Base-by-base conservation (phyloP, 257 asterid species). In the Rauvolfia tetraphylla region DNA sequence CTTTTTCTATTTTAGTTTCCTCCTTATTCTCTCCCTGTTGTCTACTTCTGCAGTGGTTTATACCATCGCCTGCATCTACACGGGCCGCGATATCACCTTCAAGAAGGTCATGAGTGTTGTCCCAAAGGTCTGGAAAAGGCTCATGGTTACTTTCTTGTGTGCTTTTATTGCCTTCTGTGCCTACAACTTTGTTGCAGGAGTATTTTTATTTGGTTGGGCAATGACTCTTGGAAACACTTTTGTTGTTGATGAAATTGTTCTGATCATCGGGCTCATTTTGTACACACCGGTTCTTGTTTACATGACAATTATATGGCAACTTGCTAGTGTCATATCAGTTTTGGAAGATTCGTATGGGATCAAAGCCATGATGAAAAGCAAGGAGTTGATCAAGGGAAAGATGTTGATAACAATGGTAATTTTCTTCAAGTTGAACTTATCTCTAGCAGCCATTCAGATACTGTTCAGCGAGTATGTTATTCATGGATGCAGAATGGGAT, bases 11-110 rank as follows among this genome's bases (percentile, higher is more conserved):
- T 75, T 80, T 78, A 79, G 76, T 9, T 31, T 86, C 62, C 61
- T 86, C 84, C 77, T 85, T 75, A 49, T 80, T 4, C 82, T 90
- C 83, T 87, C 96, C 72, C 94, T 90, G 77, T 84, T 87, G 44
- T 87, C n/a, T n/a, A n/a, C n/a, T n/a, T n/a, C n/a, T n/a, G n/a
- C n/a, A n/a, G n/a, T n/a, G n/a, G n/a, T n/a, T n/a, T n/a, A n/a
- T n/a, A n/a, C n/a, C n/a, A n/a, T n/a, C n/a, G n/a, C n/a, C n/a
- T n/a, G n/a, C n/a, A n/a, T n/a, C n/a, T n/a, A n/a, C n/a, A n/a
- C n/a, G n/a, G n/a, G n/a, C n/a, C n/a, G n/a, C n/a, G n/a, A n/a
- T n/a, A n/a, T n/a, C n/a, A n/a, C n/a, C n/a, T n/a, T n/a, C n/a
- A n/a, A n/a, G n/a, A n/a, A n/a, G n/a, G n/a, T n/a, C n/a, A n/a